Conservation (phyloP, 2,329 filamentous ascomycete species). For the Penicillium frequentans region DNA sequence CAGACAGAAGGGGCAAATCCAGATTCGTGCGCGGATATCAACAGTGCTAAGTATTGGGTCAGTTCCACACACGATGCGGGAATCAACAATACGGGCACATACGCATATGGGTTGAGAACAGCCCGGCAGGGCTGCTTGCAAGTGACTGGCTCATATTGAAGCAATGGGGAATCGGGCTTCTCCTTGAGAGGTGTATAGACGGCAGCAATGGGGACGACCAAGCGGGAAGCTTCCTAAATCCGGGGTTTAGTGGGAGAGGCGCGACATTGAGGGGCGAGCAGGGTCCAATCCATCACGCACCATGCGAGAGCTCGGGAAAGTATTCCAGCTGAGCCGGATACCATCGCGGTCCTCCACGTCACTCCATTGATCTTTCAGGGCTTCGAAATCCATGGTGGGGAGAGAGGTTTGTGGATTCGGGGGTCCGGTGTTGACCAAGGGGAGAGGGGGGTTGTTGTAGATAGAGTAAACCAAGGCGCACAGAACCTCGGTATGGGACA, state of each 20-base stretch:
- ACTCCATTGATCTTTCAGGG: constrained; percentile 92
- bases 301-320: constrained; percentile 97
- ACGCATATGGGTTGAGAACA: constrained; percentile 97
- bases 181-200: constrained; percentile 96
- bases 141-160: constrained; percentile 94
- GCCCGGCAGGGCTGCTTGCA: constrained; percentile 96
- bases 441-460: constrained; percentile 20
- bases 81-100: constrained; percentile 33
- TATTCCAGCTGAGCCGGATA: constrained; percentile 96
- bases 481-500: constrained; percentile 15
- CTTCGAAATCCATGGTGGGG: constrained; percentile 80
- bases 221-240: constrained; percentile 80
- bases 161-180: constrained; percentile 78
- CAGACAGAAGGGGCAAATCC: constrained; percentile 69
- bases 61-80: constrained; percentile 19
- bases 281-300: constrained; percentile 49
- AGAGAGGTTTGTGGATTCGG: constrained; percentile 18
- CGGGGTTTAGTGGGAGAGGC: constrained; percentile 27
- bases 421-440: constrained; percentile 26
- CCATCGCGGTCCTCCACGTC: constrained; percentile 97
- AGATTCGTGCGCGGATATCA: constrained; percentile 65
- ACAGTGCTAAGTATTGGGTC: constrained; percentile 52
- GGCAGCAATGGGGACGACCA: constrained; percentile 94
- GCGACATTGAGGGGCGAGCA: not conserved
- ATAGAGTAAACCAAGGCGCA: constrained; percentile 15